Conservation (phyloP, 163 green algal species). For the Prototheca cutis region DNA sequence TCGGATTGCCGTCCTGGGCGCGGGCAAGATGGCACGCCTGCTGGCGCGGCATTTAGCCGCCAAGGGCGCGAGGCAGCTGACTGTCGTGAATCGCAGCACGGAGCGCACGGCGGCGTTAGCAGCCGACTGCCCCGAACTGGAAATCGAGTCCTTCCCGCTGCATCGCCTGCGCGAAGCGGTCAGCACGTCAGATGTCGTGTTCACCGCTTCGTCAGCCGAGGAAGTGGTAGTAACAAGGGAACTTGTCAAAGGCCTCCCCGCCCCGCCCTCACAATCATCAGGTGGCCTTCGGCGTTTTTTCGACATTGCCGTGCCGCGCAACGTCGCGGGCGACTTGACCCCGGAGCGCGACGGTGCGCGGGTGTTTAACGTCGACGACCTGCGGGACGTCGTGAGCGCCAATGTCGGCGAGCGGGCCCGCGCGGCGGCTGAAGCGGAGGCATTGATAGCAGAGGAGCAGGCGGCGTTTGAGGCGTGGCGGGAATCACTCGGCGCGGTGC, state of each 20-base stretch:
- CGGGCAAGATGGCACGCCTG: constrained; percentile 95
- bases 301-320: constrained; percentile 96
- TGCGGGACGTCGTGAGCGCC: constrained; percentile 65
- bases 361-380: constrained; percentile 99
- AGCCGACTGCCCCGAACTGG: constrained; percentile 72
- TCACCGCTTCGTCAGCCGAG: constrained; percentile 65
- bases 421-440: constrained; percentile 85
- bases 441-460: constrained; percentile 85
- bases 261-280: constrained; percentile 21
- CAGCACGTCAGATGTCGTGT: constrained; percentile 78
- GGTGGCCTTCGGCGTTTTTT: constrained; percentile 85
- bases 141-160: constrained; percentile 93
- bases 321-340: constrained; percentile 76
- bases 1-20: constrained; percentile 89
- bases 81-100: constrained; percentile 16
- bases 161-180: constrained; percentile 35
- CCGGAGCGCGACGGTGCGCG: constrained; percentile 40
- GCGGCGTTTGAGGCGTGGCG: constrained; percentile 92
- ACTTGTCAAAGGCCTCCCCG: constrained; percentile 59
- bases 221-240: constrained; percentile 78
- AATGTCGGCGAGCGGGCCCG: constrained; percentile 82
- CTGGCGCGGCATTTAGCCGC: constrained; percentile 94
- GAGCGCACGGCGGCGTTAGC: constrained; percentile 71
- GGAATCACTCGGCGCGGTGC: constrained; percentile 94
- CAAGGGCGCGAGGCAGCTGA: constrained; percentile 55